A percentile compares a stretch with the other conserved stretches of the same genome.
These are phyloP conservation scores for Chalciporus sp. DNA, from an alignment of 1,284 basidiomycete genomes.

Conservation along the genomic window DNA sequence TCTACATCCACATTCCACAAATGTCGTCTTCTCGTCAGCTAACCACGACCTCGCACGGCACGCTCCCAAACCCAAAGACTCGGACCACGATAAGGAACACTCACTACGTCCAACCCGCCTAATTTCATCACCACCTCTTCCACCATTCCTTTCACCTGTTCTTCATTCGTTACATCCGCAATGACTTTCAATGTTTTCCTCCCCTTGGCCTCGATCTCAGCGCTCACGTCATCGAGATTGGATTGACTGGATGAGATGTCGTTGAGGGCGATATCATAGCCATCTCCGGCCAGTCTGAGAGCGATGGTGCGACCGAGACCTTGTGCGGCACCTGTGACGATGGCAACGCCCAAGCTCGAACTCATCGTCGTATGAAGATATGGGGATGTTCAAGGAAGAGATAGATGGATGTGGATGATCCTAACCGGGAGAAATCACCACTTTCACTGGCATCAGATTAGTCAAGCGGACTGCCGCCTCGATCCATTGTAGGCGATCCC, in stretches of 20 bases:
- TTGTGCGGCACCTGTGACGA: slow-evolving; percentile 42
- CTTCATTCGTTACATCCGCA: slow-evolving; percentile 40
- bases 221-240: slow-evolving; percentile 32
- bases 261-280: slow-evolving; percentile 41
- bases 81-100: not conserved
- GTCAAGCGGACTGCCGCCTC: no score
- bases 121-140: slow-evolving; percentile 14
- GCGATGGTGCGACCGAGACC: slow-evolving; percentile 48
- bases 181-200: slow-evolving; percentile 30
- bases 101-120: slow-evolving; percentile 17
- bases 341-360: no score
- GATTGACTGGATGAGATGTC: slow-evolving; percentile 36
- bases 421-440: no score
- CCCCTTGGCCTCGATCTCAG: slow-evolving; percentile 35
- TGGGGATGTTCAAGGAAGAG: no score
- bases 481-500: no score
- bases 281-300: slow-evolving; percentile 44
- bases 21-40: no score
- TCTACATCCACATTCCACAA: slow-evolving; percentile 6
- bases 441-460: no score
- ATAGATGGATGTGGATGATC: no score
- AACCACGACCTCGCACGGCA: not conserved
- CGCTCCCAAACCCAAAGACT: not conserved
- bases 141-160: slow-evolving; percentile 40
- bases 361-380: no score